These are phyloP conservation scores for Candida buenavistaensis DNA, from an alignment of 1,139 yeast species.

Conservation along the genomic window DNA sequence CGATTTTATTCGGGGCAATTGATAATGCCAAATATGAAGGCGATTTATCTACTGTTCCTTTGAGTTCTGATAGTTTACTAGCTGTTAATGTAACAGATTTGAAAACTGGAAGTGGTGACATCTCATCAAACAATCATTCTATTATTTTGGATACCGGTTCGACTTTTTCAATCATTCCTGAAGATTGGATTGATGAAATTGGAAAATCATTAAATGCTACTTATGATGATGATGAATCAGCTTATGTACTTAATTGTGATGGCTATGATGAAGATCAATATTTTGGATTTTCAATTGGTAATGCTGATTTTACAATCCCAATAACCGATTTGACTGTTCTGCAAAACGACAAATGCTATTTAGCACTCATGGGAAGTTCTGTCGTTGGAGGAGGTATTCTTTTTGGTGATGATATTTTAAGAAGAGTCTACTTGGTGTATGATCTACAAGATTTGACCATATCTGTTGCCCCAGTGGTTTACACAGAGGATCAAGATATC, in stretches of 20 bases:
- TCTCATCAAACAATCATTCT: not conserved
- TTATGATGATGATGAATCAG: conserved; percentile 4
- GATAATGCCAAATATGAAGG: conserved; percentile 55
- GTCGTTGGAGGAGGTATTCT: conserved; percentile 8
- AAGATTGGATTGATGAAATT: conserved; percentile 34
- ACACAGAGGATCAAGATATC: conserved; percentile 2
- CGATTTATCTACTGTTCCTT: conserved; percentile 31
- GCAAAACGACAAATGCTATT: conserved; percentile 14
- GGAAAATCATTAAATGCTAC: conserved; percentile 31
- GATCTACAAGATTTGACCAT: conserved; percentile 19
- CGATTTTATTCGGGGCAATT: conserved; percentile 57
- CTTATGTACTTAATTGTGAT: conserved; percentile 22
- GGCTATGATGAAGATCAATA: conserved; percentile 12
- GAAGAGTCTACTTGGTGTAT: conserved; percentile 26
- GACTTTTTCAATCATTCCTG: conserved; percentile 56
- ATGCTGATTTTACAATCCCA: conserved; percentile 29
- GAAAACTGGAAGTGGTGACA: not conserved
- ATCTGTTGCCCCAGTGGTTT: conserved; percentile 4
- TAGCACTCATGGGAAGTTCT: conserved; percentile 19
- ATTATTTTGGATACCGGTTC: conserved; percentile 63
- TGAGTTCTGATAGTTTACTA: conserved; percentile 6
- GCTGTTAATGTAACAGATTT: conserved; percentile 4
- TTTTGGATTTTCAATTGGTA: conserved; percentile 31
- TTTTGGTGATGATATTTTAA: conserved; percentile 27
- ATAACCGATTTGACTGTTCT: conserved; percentile 18